These are phyloP conservation scores for Lyophyllum decastes DNA, from an alignment of 768 basidiomycete species.

Conservation along the genomic window DNA sequence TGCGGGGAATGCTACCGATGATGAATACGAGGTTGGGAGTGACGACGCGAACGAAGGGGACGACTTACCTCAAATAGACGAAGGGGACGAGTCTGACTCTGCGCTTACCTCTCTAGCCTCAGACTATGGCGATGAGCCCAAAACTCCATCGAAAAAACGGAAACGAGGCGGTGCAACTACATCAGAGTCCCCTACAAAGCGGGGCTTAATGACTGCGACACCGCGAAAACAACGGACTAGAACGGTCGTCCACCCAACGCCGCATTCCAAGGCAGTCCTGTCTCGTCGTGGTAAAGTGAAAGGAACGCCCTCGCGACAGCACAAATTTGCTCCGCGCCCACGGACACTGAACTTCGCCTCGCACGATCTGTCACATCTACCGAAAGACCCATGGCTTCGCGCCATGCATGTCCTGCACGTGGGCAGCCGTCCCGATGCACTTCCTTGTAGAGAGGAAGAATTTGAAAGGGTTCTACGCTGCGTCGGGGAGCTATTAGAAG, in stretches of 20 bases:
- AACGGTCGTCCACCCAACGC: conserved; percentile 64
- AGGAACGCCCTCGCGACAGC: conserved; percentile 17
- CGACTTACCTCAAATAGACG: conserved; percentile 9
- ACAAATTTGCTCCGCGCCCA: conserved; percentile 29
- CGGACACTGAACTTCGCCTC: conserved; percentile 29
- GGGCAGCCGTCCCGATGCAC: conserved; percentile 82
- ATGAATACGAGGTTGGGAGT: conserved; percentile 20
- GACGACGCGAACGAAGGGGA: conserved; percentile 21
- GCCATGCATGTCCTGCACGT: conserved; percentile 94
- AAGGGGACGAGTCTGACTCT: conserved; percentile 32
- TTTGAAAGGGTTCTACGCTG: conserved; percentile 73
- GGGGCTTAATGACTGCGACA: conserved; percentile 21
- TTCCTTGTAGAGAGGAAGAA: conserved; percentile 90
- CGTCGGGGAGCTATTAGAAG: conserved; percentile 85
- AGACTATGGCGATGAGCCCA: conserved; percentile 40
- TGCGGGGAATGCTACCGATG: conserved; percentile 26
- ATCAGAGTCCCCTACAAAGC: conserved; percentile 24
- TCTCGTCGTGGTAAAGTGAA: conserved; percentile 38
- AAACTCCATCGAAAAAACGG: conserved; percentile 59
- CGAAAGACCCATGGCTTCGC: conserved; percentile 79
- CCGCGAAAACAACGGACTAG: conserved; percentile 33
- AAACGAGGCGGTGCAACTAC: conserved; percentile 30
- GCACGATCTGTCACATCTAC: conserved; percentile 51
- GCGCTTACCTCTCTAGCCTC: conserved; percentile 21
- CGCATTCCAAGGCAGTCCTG: conserved; percentile 73